Conservation (phyloP, 73 alveolate genomes). For the Durusdinium trenchii region DNA sequence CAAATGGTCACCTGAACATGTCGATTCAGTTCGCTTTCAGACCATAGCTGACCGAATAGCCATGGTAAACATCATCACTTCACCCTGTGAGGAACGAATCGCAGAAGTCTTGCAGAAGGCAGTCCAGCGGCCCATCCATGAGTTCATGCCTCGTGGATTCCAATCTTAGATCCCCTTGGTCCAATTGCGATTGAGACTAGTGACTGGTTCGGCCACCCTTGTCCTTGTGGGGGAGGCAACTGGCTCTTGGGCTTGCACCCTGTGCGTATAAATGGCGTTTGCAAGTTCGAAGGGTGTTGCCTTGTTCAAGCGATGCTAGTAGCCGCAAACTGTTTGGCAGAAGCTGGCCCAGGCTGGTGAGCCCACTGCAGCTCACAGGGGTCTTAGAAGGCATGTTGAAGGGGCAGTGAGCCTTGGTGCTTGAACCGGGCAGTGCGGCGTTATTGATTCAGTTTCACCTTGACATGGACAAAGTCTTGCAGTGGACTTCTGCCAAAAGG, state of each 20-base stretch:
- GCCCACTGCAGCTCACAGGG: constrained; percentile 45
- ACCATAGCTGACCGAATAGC: neutral
- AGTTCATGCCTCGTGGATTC: constrained; percentile 1
- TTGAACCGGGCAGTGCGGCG: too few relatives aligned
- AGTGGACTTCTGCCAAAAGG: neutral
- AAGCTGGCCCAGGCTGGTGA: neutral
- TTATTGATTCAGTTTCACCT: neutral
- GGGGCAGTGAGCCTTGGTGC: constrained; percentile 64
- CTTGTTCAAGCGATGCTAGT: neutral
- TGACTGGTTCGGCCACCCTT: neutral
- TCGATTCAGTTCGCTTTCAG: neutral
- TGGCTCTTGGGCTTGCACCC: neutral
- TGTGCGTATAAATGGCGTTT: neutral
- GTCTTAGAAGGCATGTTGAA: constrained; percentile 15
- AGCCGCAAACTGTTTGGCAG: neutral
- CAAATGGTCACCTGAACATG: neutral
- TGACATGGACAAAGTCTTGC: neutral
- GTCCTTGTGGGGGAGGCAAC: neutral
- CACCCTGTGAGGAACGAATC: neutral
- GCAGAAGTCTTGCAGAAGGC: constrained; percentile 75
- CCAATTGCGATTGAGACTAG: neutral
- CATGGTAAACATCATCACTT: too few relatives aligned
- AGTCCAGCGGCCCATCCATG: constrained; percentile 51
- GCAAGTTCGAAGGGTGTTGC: neutral
- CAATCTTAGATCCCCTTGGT: too few relatives aligned